Percentiles rank a stretch among this genome's conserved stretches.
Evolutionary conservation across 1,139 yeast genomes (phyloP).

Genomic region (Kodamaea alishanica): DNA sequence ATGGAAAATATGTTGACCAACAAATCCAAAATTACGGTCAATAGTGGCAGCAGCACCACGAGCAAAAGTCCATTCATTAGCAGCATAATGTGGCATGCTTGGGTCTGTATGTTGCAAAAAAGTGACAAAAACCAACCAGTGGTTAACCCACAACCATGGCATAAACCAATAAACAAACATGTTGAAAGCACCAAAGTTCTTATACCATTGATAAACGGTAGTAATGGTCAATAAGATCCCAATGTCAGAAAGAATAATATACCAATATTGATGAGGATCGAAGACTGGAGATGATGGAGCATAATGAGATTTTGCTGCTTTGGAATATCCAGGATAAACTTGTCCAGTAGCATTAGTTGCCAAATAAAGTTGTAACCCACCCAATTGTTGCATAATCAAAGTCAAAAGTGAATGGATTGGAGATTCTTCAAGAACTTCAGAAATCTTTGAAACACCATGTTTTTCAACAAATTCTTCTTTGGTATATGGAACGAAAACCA

Average conservation of each 20-base stretch:
- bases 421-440: slow-evolving; percentile 52
- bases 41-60: slow-evolving; percentile 67
- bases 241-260: slow-evolving; percentile 49
- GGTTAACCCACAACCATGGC: slow-evolving; percentile 58
- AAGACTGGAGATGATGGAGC: slow-evolving; percentile 53
- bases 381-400: slow-evolving; percentile 50
- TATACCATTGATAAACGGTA: slow-evolving; percentile 47
- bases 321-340: slow-evolving; percentile 33
- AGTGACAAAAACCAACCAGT: slow-evolving; percentile 63
- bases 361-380: slow-evolving; percentile 51
- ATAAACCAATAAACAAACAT: slow-evolving; percentile 49
- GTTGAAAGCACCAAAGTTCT: slow-evolving; percentile 46
- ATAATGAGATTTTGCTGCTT: slow-evolving; percentile 42
- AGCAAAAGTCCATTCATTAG: slow-evolving; percentile 58
- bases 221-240: slow-evolving; percentile 43
- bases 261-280: slow-evolving; percentile 55
- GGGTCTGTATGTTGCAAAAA: slow-evolving; percentile 60
- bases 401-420: slow-evolving; percentile 46
- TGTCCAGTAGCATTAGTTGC: slow-evolving; percentile 55
- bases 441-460: slow-evolving; percentile 25
- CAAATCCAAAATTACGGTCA: slow-evolving; percentile 59
- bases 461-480: slow-evolving; percentile 36
- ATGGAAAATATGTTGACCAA: slow-evolving; percentile 57
- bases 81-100: slow-evolving; percentile 55
- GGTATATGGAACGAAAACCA: slow-evolving; percentile 57